phyloP scores from a whole-genome alignment of 2,329 filamentous ascomycete genomes.

The Aspergillus fumigatiaffinis region DNA sequence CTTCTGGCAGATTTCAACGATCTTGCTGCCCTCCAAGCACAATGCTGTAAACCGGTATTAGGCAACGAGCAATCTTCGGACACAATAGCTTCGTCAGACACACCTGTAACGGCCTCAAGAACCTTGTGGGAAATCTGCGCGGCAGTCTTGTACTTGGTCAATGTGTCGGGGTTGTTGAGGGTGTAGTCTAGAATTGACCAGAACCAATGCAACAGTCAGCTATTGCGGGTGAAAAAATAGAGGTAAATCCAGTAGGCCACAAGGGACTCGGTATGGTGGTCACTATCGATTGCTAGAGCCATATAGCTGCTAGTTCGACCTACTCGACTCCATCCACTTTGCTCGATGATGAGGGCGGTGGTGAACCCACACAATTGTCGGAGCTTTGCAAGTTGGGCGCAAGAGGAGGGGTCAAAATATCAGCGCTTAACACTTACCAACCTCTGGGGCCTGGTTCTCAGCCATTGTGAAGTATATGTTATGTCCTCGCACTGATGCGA shows the following conservation, averaged over 20 bases:
- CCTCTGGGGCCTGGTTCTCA: conserved; percentile 36
- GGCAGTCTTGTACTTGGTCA: conserved; percentile 99
- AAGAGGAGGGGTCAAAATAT: conserved; percentile 14
- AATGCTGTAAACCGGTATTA: conserved; percentile 47
- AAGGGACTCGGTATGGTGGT: neutral
- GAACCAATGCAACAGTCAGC: conserved; percentile 11
- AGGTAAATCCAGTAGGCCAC: neutral
- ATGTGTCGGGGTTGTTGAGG: conserved; percentile 85
- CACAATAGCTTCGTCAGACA: conserved; percentile 16
- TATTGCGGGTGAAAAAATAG: conserved; percentile 7
- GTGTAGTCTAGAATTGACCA: conserved; percentile 64
- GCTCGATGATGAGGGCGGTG: conserved; percentile 14
- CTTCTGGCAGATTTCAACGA: conserved; percentile 89
- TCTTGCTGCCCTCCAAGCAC: conserved; percentile 82
- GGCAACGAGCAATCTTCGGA: conserved; percentile 5
- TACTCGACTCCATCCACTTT: neutral
- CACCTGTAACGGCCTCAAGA: conserved; percentile 73
- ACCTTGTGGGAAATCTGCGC: conserved; percentile 94
- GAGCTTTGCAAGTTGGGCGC: conserved; percentile 26
- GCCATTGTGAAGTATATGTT: conserved; percentile 33
- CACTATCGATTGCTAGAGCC: neutral
- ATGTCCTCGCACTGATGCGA: conserved; percentile 22
- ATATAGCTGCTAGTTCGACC: conserved; percentile 1
- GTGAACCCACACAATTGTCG: conserved; percentile 31
- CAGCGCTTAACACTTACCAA: conserved; percentile 33